A percentile compares a stretch with the other conserved stretches of the same genome.
These are phyloP conservation scores for Linnemannia zychae DNA, from an alignment of 192 early-diverging fungal genomes.

Conservation along the genomic window DNA sequence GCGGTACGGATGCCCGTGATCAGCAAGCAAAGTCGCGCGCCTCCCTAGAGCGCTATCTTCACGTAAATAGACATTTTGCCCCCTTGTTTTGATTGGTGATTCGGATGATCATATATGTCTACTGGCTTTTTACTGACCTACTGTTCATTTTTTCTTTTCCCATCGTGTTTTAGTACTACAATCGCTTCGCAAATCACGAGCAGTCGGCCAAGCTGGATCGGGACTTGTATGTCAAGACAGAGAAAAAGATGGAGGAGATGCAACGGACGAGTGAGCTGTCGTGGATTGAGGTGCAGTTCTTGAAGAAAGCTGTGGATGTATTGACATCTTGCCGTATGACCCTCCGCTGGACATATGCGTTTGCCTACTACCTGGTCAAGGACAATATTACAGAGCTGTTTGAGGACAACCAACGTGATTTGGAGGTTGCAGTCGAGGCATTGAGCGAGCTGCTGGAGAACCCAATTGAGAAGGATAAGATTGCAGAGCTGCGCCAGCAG, in stretches of 20 bases:
- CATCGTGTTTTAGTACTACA: slow-evolving; percentile 83
- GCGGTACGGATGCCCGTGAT: slow-evolving; percentile 86
- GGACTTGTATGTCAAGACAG: slow-evolving; percentile 85
- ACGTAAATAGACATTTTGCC: slow-evolving; percentile 68
- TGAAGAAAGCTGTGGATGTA: slow-evolving; percentile 90
- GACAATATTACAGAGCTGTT: slow-evolving; percentile 92
- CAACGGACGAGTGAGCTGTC: slow-evolving; percentile 89
- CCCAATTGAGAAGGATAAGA: slow-evolving; percentile 78
- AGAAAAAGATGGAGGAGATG: slow-evolving; percentile 96
- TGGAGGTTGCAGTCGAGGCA: slow-evolving; percentile 97
- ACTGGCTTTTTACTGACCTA: not conserved
- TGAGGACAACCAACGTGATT: slow-evolving; percentile 97
- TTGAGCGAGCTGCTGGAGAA: slow-evolving; percentile 93
- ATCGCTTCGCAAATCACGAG: slow-evolving; percentile 97
- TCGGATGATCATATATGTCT: slow-evolving; percentile 2
- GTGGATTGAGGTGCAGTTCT: slow-evolving; percentile 99
- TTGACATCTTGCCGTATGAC: slow-evolving; percentile 90
- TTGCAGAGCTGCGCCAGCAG: slow-evolving; percentile 84
- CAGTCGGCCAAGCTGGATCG: slow-evolving; percentile 91
- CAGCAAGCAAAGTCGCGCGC: slow-evolving; percentile 87
- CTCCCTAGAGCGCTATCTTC: slow-evolving; percentile 92
- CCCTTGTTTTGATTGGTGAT: not conserved
- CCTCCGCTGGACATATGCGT: slow-evolving; percentile 97
- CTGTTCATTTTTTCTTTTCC: not conserved
- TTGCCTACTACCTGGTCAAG: slow-evolving; percentile 92